phyloP scores from a whole-genome alignment of 495 filamentous ascomycete genomes.

The Xylaria flabelliformis region DNA sequence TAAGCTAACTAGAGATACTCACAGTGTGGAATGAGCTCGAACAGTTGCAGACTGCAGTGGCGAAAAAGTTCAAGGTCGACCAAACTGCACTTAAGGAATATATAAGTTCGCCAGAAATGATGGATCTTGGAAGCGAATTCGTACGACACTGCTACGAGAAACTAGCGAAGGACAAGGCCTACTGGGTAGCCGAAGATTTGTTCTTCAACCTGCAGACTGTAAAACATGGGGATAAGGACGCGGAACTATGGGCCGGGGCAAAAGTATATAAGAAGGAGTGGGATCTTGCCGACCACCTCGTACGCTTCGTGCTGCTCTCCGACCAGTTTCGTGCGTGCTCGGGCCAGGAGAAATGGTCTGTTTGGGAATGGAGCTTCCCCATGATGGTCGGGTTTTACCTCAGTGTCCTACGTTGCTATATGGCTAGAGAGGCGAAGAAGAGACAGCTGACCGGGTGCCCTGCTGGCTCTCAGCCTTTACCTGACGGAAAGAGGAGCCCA shows the following conservation, averaged over 20 bases:
- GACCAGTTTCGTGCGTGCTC: slow-evolving; percentile 29
- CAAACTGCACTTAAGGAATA: slow-evolving; percentile 36
- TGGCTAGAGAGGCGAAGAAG: slow-evolving; percentile 30
- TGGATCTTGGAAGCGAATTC: slow-evolving; percentile 36
- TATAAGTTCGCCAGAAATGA: slow-evolving; percentile 33
- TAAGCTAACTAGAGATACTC: background rate
- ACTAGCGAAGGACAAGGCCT: slow-evolving; percentile 25
- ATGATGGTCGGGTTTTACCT: slow-evolving; percentile 36
- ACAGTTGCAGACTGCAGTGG: slow-evolving; percentile 29
- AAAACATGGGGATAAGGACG: slow-evolving; percentile 34
- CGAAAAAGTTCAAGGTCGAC: slow-evolving; percentile 26
- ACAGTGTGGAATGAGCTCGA: slow-evolving; percentile 34
- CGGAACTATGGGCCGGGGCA: slow-evolving; percentile 27
- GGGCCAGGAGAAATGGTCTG: slow-evolving; percentile 33
- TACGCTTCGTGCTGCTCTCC: slow-evolving; percentile 35
- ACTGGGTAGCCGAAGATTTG: slow-evolving; percentile 35
- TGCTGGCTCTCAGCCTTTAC: background rate
- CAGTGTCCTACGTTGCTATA: slow-evolving; percentile 36
- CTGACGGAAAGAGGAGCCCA: background rate
- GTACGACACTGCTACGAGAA: slow-evolving; percentile 26
- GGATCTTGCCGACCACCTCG: slow-evolving; percentile 34
- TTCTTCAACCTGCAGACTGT: slow-evolving; percentile 39
- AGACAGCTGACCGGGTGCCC: slow-evolving; percentile 20
- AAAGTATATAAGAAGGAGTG: slow-evolving; percentile 31
- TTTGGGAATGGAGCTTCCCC: slow-evolving; percentile 28